Evolutionary conservation across 345 rosid species (phyloP).

Genomic region (Arabidopsis arenosa): DNA sequence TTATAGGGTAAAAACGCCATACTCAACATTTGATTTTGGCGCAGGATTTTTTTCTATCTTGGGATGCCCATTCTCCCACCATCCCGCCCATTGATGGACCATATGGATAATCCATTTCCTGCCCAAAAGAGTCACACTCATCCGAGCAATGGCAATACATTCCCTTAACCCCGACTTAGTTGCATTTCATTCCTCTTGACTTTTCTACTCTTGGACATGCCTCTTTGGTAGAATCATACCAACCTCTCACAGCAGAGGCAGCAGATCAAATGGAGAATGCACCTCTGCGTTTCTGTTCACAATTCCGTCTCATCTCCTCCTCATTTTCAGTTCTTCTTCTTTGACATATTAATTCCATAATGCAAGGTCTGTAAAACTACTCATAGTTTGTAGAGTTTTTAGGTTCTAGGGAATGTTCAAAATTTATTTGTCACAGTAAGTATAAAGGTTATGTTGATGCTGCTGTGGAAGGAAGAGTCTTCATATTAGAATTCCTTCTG

Average conservation of each 20-base stretch:
- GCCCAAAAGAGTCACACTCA: constrained; percentile 63
- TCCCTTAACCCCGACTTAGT: constrained; percentile 66
- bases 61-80: constrained; percentile 62
- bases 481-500: constrained; percentile 47
- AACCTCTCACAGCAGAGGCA: constrained; percentile 74
- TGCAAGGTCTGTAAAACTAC: constrained; percentile 90
- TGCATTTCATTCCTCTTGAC: constrained; percentile 77
- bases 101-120: constrained; percentile 60
- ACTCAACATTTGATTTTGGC: constrained; percentile 91
- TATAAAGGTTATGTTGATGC: constrained; percentile 41
- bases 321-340: constrained; percentile 83
- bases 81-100: constrained; percentile 65
- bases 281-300: constrained; percentile 68
- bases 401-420: constrained; percentile 59
- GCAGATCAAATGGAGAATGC: constrained; percentile 62
- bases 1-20: constrained; percentile 73
- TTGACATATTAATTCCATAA: constrained; percentile 76
- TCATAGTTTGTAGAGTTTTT: constrained; percentile 70
- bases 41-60: constrained; percentile 68
- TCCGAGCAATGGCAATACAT: constrained; percentile 69
- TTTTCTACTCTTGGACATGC: constrained; percentile 75
- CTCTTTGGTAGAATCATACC: constrained; percentile 66
- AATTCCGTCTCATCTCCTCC: constrained; percentile 66
- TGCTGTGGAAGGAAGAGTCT: constrained; percentile 39
- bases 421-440: constrained; percentile 49